A percentile compares a stretch with the other conserved stretches of the same genome.
Conservation (phyloP, 169 alveolate genomes). For the Miamiensis avidus region DNA sequence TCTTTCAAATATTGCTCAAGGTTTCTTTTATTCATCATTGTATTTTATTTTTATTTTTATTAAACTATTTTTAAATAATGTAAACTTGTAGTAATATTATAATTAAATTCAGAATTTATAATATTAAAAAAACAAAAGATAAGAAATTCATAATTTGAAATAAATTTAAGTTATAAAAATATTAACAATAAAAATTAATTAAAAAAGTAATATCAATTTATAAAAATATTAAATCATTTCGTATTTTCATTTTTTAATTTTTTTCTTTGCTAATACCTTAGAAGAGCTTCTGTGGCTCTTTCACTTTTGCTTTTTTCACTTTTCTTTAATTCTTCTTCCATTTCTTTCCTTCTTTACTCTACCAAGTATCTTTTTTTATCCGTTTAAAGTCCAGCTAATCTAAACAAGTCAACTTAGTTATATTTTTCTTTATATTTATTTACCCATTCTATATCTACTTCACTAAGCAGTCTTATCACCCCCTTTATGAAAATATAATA, state of each 20-base stretch:
- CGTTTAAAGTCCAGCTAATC: conserved; percentile 19
- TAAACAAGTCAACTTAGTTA: conserved; percentile 42
- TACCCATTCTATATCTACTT: conserved; percentile 70
- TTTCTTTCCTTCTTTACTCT: neutral
- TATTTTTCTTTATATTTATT: conserved; percentile 34
- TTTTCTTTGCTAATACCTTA: neutral
- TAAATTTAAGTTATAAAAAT: too few relatives aligned
- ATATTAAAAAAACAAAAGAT: too few relatives aligned
- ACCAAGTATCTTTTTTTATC: neutral
- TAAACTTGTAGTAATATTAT: too few relatives aligned
- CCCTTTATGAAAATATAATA: conserved; percentile 31
- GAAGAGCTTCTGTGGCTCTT: neutral
- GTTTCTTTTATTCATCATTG: too few relatives aligned
- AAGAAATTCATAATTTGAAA: neutral
- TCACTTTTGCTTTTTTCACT: neutral
- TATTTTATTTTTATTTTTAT: too few relatives aligned
- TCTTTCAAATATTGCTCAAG: too few relatives aligned
- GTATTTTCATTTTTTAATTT: neutral
- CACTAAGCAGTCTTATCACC: conserved; percentile 63
- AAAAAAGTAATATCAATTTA: neutral
- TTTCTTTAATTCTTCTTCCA: neutral
- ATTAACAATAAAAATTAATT: neutral
- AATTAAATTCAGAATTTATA: too few relatives aligned
- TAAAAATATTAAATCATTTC: neutral
- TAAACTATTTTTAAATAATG: too few relatives aligned